A percentile compares a stretch with the other conserved stretches of the same genome.
These are phyloP conservation scores for Phytophthora idaei DNA, from an alignment of 352 stramenopile species.

Conservation along the genomic window DNA sequence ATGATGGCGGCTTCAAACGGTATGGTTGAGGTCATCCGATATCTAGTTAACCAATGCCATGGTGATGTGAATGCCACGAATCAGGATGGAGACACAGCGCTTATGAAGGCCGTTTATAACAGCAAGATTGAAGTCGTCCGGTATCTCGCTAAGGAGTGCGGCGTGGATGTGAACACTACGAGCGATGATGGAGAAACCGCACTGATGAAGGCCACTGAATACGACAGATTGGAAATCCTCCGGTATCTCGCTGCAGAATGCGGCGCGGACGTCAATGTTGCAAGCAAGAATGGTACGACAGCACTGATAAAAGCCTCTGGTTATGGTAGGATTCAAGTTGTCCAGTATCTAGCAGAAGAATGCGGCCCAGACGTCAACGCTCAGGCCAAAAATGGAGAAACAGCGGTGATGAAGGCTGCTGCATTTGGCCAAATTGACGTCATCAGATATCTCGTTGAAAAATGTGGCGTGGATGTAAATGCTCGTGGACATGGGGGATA, in stretches of 20 bases:
- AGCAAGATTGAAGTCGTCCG: not conserved
- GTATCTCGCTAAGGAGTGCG: not conserved
- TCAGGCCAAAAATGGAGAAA: too few species aligned
- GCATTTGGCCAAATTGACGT: too few species aligned
- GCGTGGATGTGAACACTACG: not conserved
- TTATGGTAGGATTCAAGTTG: not conserved
- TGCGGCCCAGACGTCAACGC: slow-evolving; percentile 1
- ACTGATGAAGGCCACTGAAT: not conserved
- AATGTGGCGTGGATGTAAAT: too few species aligned
- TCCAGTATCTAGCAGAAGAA: slow-evolving; percentile 2
- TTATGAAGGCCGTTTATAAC: too few species aligned
- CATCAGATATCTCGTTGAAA: too few species aligned
- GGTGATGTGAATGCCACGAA: not conserved
- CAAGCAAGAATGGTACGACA: not conserved
- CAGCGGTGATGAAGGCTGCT: too few species aligned
- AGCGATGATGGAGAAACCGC: not conserved
- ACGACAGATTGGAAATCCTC: not conserved
- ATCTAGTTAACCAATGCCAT: not conserved
- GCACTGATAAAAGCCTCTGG: not conserved
- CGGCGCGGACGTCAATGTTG: not conserved
- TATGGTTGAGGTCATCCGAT: not conserved
- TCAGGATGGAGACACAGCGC: not conserved
- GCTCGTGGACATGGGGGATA: too few species aligned
- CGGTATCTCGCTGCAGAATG: slow-evolving; percentile 5
- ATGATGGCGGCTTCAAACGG: not conserved